Conservation (phyloP, 805 yeast species). For the Pichia kluyveri region DNA sequence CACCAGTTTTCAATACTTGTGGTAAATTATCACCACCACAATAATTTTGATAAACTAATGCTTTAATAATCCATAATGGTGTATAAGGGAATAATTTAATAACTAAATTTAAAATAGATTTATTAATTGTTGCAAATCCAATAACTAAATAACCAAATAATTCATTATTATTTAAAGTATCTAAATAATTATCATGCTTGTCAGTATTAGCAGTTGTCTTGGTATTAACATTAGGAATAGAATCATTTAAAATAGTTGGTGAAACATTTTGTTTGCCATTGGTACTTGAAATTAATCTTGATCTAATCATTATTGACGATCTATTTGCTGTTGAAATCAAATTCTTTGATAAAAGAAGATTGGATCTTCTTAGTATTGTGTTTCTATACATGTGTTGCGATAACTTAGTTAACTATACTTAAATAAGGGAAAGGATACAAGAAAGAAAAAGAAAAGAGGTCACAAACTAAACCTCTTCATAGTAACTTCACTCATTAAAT, state of each 20-base stretch:
- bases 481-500: too few relatives aligned
- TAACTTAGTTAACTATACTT: too few relatives aligned
- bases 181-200: constrained; percentile 30
- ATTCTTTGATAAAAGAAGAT: not conserved
- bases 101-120: constrained; percentile 49
- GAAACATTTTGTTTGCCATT: not conserved
- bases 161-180: constrained; percentile 44
- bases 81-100: constrained; percentile 63
- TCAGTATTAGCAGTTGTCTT: not conserved
- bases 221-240: not conserved
- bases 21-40: constrained; percentile 80
- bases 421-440: too few relatives aligned
- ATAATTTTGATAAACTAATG: constrained; percentile 71
- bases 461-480: too few relatives aligned
- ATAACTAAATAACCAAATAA: constrained; percentile 58
- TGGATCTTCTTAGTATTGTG: not conserved
- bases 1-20: constrained; percentile 67
- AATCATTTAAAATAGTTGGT: not conserved
- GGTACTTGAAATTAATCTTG: not conserved
- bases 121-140: constrained; percentile 61
- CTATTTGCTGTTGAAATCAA: too few relatives aligned
- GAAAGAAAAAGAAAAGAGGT: too few relatives aligned
- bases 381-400: not conserved
- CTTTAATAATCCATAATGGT: constrained; percentile 63
- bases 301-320: too few relatives aligned